Base-by-base conservation (phyloP, 805 yeast genomes). In the Wickerhamomyces silvicola region DNA sequence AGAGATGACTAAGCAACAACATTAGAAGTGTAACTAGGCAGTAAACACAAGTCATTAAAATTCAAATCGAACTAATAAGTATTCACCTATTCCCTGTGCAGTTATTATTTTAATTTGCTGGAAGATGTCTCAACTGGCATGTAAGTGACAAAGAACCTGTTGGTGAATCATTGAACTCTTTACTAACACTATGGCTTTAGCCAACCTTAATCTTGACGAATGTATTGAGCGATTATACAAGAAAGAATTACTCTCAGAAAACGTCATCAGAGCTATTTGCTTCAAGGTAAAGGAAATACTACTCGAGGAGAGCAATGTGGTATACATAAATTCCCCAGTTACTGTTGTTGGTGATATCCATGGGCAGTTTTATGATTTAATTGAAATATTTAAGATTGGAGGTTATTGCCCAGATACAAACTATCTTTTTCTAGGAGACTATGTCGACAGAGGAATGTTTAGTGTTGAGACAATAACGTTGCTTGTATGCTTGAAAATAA, bases 321-420 rank as follows among this genome's bases (percentile, higher is more conserved):
- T 90, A 30, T 81, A 85, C 27, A 66, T 92, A 7, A 64, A 66
- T 22, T 74, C 94, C 3, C 98, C 98, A 1, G 85, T 92, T 9
- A 86, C 97, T 0, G 85, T 92, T 7, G 97, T 92, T 5, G 98
- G 98, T 2, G 98, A 92, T 53, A 90, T 92, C 28, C 98, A 92
- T 50, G 98, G 97, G 7, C 98, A 92, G 58, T 92, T 84, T 52
- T 94, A 88, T 54, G 98, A 92, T 55, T 63, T 92, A 33, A 58
- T 92, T 19, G 98, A 92, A 56, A 86, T 92, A 21, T 92, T 92
- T 60, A 76, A 80, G 38, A 92, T 90, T 23, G 97, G 97, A 1
- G 98, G 97, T 0, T 72, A 75, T 31, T 82, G 94, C 4, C 97
- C 98, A 0, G 81, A 81, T 49, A 92, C 97, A 3, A 92, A 90